A percentile compares a stretch with the other conserved stretches of the same genome.
Conservation (phyloP, 768 basidiomycete species). For the Suillus variegatus region DNA sequence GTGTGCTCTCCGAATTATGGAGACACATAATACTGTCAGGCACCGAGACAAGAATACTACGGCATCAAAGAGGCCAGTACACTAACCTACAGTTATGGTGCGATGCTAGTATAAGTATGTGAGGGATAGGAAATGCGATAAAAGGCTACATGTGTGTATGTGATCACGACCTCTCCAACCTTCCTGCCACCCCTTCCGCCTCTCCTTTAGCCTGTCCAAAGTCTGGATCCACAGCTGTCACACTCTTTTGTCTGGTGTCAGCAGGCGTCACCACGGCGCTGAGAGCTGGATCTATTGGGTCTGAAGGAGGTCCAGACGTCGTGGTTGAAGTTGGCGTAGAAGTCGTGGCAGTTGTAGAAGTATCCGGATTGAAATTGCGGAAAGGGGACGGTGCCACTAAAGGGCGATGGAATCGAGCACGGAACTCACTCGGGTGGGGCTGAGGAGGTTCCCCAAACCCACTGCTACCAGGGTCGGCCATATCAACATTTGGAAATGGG, state of each 20-base stretch:
- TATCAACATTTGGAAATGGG: conserved; percentile 32
- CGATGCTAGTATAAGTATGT: conserved; percentile 1
- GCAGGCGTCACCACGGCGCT: conserved; percentile 25
- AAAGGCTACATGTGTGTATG: not conserved
- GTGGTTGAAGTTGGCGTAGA: conserved; percentile 37
- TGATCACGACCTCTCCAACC: conserved; percentile 17
- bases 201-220: conserved; percentile 22
- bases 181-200: conserved; percentile 24
- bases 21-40: not conserved
- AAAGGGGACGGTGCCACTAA: conserved; percentile 65
- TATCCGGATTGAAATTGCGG: conserved; percentile 32
- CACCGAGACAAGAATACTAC: not conserved
- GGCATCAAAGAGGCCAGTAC: not conserved
- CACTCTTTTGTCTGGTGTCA: conserved; percentile 27
- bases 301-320: conserved; percentile 33
- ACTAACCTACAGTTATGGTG: conserved; percentile 3
- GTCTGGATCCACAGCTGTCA: conserved; percentile 24
- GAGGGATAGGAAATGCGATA: not conserved
- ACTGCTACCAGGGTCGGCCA: conserved; percentile 32
- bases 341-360: conserved; percentile 32
- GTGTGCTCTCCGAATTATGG: not conserved
- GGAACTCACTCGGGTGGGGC: conserved; percentile 52
- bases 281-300: conserved; percentile 34
- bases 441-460: conserved; percentile 32
- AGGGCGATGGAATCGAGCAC: conserved; percentile 64